Percentiles rank a stretch among this genome's conserved stretches.
phyloP scores from a whole-genome alignment of 148 eudicot genomes.

The Amaranthus palmeri region DNA sequence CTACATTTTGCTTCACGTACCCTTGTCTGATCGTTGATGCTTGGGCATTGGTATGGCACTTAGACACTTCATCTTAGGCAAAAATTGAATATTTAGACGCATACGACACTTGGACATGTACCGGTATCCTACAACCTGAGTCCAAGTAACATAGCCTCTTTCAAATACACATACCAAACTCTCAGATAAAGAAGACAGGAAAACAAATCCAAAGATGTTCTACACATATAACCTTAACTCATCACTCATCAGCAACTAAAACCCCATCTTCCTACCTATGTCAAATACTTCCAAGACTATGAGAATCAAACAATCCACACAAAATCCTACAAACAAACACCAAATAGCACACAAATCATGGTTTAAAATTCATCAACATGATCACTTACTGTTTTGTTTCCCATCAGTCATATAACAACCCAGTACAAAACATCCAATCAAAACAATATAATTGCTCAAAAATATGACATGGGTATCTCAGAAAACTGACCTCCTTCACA shows the following conservation, averaged over 20 bases:
- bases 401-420: not conserved
- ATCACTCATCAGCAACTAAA: not conserved
- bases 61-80: no score
- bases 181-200: not conserved
- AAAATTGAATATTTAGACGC: no score
- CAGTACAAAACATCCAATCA: not conserved
- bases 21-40: no score
- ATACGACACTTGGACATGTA: no score
- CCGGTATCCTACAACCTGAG: no score
- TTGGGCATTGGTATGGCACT: no score
- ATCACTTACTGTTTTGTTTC: not conserved
- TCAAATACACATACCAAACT: not conserved
- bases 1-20: no score
- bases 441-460: not conserved
- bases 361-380: not conserved
- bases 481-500: slow-evolving; percentile 73
- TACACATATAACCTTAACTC: not conserved
- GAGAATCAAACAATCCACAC: not conserved
- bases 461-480: slow-evolving; percentile 4
- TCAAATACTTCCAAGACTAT: not conserved
- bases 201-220: not conserved
- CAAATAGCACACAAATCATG: not conserved
- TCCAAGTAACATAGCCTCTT: not conserved
- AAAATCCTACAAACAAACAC: not conserved
- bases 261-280: not conserved